Conservation (phyloP, 140 eudicot genomes). For the Cichorium intybus region DNA sequence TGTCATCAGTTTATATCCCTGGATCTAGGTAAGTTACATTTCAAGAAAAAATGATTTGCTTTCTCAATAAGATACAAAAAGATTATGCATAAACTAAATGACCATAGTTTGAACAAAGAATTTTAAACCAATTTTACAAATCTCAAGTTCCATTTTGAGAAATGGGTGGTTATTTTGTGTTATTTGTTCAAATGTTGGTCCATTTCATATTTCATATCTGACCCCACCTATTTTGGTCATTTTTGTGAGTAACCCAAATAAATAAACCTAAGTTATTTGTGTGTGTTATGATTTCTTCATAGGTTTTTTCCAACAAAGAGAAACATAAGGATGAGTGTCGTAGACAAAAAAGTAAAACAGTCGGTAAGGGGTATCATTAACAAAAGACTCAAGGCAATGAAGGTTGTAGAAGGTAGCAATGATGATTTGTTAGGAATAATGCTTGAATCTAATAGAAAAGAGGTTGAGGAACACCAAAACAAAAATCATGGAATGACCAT, state of each 20-base stretch:
- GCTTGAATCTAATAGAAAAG: slow-evolving; percentile 3
- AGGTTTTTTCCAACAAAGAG: slow-evolving; percentile 20
- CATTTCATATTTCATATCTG: background rate
- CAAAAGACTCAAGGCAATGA: background rate
- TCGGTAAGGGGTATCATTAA: slow-evolving; percentile 1
- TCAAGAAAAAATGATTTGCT: background rate
- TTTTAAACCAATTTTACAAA: too few species aligned
- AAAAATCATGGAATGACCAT: slow-evolving; percentile 1
- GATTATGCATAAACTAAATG: background rate
- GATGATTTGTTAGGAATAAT: slow-evolving; percentile 16
- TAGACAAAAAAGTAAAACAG: background rate
- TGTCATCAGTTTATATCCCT: slow-evolving; percentile 9
- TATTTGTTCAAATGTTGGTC: background rate
- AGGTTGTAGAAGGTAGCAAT: background rate
- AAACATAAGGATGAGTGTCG: slow-evolving; percentile 1
- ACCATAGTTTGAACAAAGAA: background rate
- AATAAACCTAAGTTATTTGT: background rate
- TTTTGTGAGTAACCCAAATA: background rate
- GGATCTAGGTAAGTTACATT: slow-evolving; percentile 4
- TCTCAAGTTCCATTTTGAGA: too few species aligned
- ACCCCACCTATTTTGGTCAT: background rate
- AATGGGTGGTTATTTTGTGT: background rate
- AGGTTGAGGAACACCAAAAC: background rate
- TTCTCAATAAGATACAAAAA: background rate
- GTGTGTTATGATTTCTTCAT: too few species aligned